Base-by-base conservation (phyloP, 805 yeast genomes). In the Metschnikowia lochheadii region DNA sequence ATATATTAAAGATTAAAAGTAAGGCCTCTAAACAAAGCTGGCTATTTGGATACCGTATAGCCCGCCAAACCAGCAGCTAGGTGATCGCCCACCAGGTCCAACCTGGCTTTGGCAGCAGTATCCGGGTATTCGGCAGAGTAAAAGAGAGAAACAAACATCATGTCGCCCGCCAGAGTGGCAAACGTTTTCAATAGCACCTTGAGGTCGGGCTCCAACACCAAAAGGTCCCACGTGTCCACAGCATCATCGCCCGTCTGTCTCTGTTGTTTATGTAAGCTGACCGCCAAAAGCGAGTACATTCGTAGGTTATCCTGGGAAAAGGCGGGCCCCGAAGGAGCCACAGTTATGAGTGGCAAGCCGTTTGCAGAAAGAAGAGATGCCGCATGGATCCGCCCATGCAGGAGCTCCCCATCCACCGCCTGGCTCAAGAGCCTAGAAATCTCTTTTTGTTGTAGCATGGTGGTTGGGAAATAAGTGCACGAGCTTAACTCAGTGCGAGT, bases 271-370 rank as follows among this genome's bases (percentile, higher is more conserved):
- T 63, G 60, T 43, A 59, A 60, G 47, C 66, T 69, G 48, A 63
- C 63, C 4, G 72, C 77, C 31, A 72, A 55, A 20, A 73, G 62
- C 44, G 71, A 63, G 53, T 65, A 65, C 29, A 73, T 67, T 43
- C 64, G 67, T 39, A 72, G 62, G 41, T 57, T 63, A 52, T 71
- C 74, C 38, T 60, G 58, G 3, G 62, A 48, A 35, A 61, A 40
- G 52, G 56, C 29, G 44, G 49, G 31, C 29, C 44, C 54, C 18
- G 62, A 54, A 20, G 63, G 55, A 15, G 60, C 57, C 15, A 74
- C 76, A 0, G 77, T 70, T 21, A 74, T 65, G 35, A 73, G 60
- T 10, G 78, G 76, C 15, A 70, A 61, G 1, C 78, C 78, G 33
- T 63, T 63, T 18, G 56, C 39, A 1, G 76, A 67, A 15, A 74